A percentile compares a stretch with the other conserved stretches of the same genome.
These are phyloP conservation scores for Halophytophthora batemanensis DNA, from an alignment of 352 stramenopile genomes.

Conservation along the genomic window DNA sequence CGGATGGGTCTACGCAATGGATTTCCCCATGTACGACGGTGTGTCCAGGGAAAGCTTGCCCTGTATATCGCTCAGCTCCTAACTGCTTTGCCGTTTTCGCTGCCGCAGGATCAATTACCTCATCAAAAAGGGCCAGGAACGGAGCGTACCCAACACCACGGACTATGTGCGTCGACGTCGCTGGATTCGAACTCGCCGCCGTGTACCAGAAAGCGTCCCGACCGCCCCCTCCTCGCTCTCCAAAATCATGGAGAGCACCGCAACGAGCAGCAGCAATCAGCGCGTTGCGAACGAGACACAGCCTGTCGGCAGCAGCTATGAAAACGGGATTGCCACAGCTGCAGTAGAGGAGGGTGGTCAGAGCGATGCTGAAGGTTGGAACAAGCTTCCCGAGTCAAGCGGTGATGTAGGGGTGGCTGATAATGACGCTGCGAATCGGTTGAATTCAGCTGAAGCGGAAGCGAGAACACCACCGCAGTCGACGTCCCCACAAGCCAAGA, in stretches of 20 bases:
- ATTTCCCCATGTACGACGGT: constrained; percentile 58
- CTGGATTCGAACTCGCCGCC: constrained; percentile 58
- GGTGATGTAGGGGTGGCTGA: too few species aligned
- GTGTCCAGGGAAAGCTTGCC: too few species aligned
- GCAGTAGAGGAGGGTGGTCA: too few species aligned
- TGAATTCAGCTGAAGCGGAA: too few species aligned
- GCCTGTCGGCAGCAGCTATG: constrained; percentile 24
- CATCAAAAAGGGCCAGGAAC: constrained; percentile 53
- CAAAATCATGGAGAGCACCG: constrained; percentile 2
- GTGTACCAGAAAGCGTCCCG: constrained; percentile 15
- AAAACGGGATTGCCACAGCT: constrained; percentile 9
- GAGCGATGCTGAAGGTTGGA: too few species aligned
- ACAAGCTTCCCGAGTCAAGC: too few species aligned
- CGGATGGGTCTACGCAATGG: constrained; percentile 76
- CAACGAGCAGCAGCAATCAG: background rate
- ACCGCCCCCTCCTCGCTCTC: background rate
- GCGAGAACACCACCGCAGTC: too few species aligned
- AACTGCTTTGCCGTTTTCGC: background rate
- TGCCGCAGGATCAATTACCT: constrained; percentile 51
- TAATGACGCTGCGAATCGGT: too few species aligned
- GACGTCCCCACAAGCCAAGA: background rate
- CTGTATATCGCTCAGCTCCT: too few species aligned
- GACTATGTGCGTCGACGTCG: constrained; percentile 68
- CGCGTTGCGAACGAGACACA: background rate
- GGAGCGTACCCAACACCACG: constrained; percentile 46